Base-by-base conservation (phyloP, 176 grass and related monocot genomes). In the Phyllostachys edulis region DNA sequence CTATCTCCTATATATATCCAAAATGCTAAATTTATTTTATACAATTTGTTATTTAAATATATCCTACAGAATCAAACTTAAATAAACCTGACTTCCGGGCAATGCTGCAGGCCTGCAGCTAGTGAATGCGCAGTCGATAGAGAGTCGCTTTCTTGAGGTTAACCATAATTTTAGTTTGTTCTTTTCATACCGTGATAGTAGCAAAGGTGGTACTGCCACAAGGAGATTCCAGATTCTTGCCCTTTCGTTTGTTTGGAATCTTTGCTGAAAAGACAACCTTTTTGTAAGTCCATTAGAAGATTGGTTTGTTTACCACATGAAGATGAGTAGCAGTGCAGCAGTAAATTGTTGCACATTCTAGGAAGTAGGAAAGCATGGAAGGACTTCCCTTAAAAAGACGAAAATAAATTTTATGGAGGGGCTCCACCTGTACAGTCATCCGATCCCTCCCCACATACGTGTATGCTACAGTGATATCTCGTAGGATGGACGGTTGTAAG, bases 211-310 rank as follows among this genome's bases (percentile, higher is more conserved):
- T 34, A 34, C 32, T 72, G 26, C 39, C 59, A 40, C 63, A 73
- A 24, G 47, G 12, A 71, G 77, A 81, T 85, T 77, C 64, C 26
- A 77, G 44, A 82, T 86, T 80, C 77, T n/a, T 52, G 34, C 9
- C 7, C 36, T 82, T 76, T n/a, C 16, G 71, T 76, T 63, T 85
- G 71, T 26, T 81, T 68, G 63, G 63, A 89, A 89, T 89, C 76
- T 52, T 80, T 72, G 2, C 40, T 38, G 5, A 32, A 66, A 39
- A 62, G 21, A 68, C 32, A 47, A 49, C 9, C n/a, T 61, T 80
- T 67, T 17, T 17, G 21, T 55, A 56, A 54, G 13, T 52, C 5
- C 11, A 85, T 69, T 40, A 37, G 69, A 68, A 75, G 67, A 75
- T 80, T 34, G 2, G 47, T 34, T 34, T 34, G 32, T 34, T 34